A percentile compares a stretch with the other conserved stretches of the same genome.
These are phyloP conservation scores for Tolypocladium album DNA, from an alignment of 2,329 filamentous ascomycete species.

Conservation along the genomic window DNA sequence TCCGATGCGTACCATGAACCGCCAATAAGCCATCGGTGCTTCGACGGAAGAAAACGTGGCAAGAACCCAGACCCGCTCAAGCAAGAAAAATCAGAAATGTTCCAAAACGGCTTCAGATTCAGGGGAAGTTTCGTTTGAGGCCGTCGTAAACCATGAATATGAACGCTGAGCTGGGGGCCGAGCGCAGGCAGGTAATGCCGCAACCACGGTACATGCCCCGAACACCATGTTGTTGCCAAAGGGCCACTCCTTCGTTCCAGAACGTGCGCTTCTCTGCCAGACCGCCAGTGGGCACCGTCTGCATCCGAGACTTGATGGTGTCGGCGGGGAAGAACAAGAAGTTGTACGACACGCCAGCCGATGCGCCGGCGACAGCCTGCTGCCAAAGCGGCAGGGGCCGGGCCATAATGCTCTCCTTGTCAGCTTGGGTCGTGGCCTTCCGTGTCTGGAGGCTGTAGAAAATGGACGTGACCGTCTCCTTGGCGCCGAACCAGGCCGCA, in stretches of 20 bases:
- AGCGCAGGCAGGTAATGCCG: constrained; percentile 79
- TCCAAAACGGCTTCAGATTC: constrained; percentile 13
- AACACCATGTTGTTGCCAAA: constrained; percentile 79
- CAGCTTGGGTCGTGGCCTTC: constrained; percentile 23
- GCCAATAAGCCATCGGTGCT: not conserved
- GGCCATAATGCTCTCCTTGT: constrained; percentile 29
- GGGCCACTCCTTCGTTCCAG: constrained; percentile 53
- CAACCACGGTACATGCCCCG: constrained; percentile 87
- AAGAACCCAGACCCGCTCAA: not conserved
- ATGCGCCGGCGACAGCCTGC: constrained; percentile 77
- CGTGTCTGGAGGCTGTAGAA: constrained; percentile 51
- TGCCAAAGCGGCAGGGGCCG: constrained; percentile 68
- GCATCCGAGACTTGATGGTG: constrained; percentile 95
- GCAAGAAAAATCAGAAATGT: not conserved
- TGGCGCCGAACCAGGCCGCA: constrained; percentile 89
- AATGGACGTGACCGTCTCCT: constrained; percentile 66
- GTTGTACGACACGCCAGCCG: constrained; percentile 89
- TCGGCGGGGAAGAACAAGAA: constrained; percentile 96
- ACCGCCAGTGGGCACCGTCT: constrained; percentile 64
- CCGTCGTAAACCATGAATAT: constrained; percentile 95
- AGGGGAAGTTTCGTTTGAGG: constrained; percentile 59
- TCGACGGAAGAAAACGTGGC: constrained; percentile 8
- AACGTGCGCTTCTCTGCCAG: constrained; percentile 54
- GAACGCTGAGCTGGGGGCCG: constrained; percentile 91
- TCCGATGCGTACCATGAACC: not conserved